Percentiles rank a stretch among this genome's conserved stretches.
phyloP scores from a whole-genome alignment of 768 basidiomycete species.

The Xerocomus spinulosus region DNA sequence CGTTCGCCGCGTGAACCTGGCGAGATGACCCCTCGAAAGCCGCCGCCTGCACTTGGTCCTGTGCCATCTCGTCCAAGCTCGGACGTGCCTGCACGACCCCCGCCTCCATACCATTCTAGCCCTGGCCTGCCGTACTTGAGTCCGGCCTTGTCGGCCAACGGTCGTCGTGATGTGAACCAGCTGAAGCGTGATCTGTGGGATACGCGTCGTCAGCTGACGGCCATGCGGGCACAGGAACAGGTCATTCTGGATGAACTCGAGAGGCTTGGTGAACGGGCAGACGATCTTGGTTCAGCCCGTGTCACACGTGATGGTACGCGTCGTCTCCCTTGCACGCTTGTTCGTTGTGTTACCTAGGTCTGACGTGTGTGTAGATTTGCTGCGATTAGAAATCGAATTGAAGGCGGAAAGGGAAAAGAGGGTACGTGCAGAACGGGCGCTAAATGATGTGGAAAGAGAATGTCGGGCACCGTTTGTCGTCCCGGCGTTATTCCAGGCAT shows the following conservation, averaged over 20 bases:
- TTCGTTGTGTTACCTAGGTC: too few relatives aligned
- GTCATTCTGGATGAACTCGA: constrained; percentile 21
- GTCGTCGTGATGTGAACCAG: constrained; percentile 2
- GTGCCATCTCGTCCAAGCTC: neutral
- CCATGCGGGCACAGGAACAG: constrained; percentile 22
- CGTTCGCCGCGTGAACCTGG: constrained; percentile 6
- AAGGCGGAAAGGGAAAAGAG: constrained; percentile 34
- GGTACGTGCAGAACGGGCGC: constrained; percentile 39
- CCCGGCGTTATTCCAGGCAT: constrained; percentile 52
- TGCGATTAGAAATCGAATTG: constrained; percentile 33
- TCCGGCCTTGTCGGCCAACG: neutral
- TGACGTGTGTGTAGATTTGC: constrained; percentile 8
- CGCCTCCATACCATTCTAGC: neutral
- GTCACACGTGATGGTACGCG: constrained; percentile 16
- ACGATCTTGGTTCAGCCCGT: neutral
- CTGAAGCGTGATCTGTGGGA: constrained; percentile 29
- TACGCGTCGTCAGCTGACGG: constrained; percentile 21
- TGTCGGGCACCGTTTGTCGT: constrained; percentile 52
- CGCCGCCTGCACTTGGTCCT: neutral
- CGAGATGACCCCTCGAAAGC: constrained; percentile 4
- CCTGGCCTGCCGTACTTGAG: neutral
- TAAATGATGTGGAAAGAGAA: constrained; percentile 48
- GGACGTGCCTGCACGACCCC: neutral
- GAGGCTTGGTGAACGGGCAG: constrained; percentile 8
- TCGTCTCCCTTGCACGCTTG: neutral